Base-by-base conservation (phyloP, 371 early-diverging fungal species). In the Funneliformis caledonium region DNA sequence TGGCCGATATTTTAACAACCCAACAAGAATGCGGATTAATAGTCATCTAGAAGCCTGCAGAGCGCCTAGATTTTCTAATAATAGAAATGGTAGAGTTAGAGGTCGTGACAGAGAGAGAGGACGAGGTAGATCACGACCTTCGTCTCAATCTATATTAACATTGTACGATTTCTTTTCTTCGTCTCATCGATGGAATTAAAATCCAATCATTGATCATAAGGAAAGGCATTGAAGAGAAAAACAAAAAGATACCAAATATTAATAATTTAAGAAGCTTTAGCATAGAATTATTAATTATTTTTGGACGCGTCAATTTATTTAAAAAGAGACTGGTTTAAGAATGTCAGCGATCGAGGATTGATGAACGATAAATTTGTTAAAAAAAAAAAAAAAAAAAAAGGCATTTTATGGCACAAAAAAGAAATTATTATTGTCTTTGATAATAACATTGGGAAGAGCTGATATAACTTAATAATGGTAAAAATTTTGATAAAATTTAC, bases 21-120 rank as follows among this genome's bases (percentile, higher is more conserved):
- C 70, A 43, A 45, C 70, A 42, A 47, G 12, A 10, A 12, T 70
- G 22, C 43, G 70, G 22, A 47, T 70, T 43, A 70, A 70, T 45
- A 43, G 45, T 22, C 70, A 70, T 22, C 22, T 70, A 12, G 70
- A 70, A n/a, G 56, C 56, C 19, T 56, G 56, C 56, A 56, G 56
- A 19, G 56, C 56, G 7, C 56, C 56, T 19, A 56, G 56, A 56
- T 56, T 56, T 19, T 19, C 56, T 19, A 56, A 56, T 56, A 56
- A 16, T 7, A 56, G 19, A 56, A 56, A 19, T 56, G 19, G 16
- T 56, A 16, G 19, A 19, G 19, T 56, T 7, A 56, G 56, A 56
- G 56, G 56, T 56, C 19, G 11, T 10, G 47, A 10, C 47, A 47
- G 47, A 47, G 47, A 19, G 19, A 56, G 56, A 56, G 56, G 56